Evolutionary conservation across 2,329 filamentous ascomycete genomes (phyloP).

Genomic region (Nemania diffusa): DNA sequence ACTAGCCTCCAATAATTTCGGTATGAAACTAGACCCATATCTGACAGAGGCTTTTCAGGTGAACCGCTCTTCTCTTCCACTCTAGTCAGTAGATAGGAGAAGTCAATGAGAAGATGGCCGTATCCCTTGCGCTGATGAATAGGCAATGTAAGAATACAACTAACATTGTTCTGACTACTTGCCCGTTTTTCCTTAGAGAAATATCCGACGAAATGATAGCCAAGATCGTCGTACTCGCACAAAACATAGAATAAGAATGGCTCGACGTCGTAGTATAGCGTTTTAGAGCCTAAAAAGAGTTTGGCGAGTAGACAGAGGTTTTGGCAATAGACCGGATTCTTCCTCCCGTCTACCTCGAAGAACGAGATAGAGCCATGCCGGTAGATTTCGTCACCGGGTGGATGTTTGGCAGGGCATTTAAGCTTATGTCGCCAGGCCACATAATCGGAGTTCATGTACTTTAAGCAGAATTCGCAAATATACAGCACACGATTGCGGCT

Average conservation of each 20-base stretch:
- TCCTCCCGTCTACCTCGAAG: conserved; percentile 96
- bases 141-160: conserved; percentile 93
- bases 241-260: conserved; percentile 98
- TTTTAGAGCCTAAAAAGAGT: conserved; percentile 98
- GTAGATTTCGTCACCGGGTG: conserved; percentile 97
- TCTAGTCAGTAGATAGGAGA: conserved; percentile 94
- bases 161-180: conserved; percentile 96
- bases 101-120: conserved; percentile 95
- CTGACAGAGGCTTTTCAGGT: conserved; percentile 95
- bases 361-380: conserved; percentile 90
- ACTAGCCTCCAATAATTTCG: conserved; percentile 96
- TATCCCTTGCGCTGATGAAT: conserved; percentile 98
- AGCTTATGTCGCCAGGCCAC: conserved; percentile 98
- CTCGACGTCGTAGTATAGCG: conserved; percentile 96
- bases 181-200: conserved; percentile 98
- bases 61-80: conserved; percentile 95
- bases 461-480: conserved; percentile 98
- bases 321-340: conserved; percentile 98
- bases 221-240: conserved; percentile 89
- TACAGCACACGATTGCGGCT: conserved; percentile 96
- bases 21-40: conserved; percentile 98
- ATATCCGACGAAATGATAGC: conserved; percentile 98
- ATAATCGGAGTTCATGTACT: conserved; percentile 99
- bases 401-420: conserved; percentile 96
- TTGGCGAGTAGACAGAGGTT: conserved; percentile 97